Base-by-base conservation (phyloP, 2,329 filamentous ascomycete genomes). In the Zarea fungicola region DNA sequence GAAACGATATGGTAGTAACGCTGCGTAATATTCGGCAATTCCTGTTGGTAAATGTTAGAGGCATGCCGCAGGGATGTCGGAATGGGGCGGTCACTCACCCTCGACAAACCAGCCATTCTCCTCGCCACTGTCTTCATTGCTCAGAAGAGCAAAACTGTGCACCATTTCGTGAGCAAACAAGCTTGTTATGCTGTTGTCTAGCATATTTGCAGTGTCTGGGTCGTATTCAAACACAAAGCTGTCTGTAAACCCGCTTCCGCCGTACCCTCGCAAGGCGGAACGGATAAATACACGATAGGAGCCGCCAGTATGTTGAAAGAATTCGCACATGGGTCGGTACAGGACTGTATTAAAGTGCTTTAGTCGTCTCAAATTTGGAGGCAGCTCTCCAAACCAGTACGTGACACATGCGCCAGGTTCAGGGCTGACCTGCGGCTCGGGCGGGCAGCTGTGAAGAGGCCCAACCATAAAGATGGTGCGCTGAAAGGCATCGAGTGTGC, bases 401-500 rank as follows among this genome's bases (percentile, higher is more conserved):
- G 47, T 50, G 3, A 48, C 44, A 16, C 46, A 48, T 1, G 43
- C 41, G 7, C 42, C 52, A 8, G 49, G 37, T 6, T 37, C 14
- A 19, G 42, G 23, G n/a, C 25, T 22, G 13, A 37, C 40, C 18
- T 44, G 32, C 21, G 52, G 46, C 18, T 32, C 36, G 6, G 50
- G 16, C 3, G 54, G 48, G 13, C 34, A 51, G 18, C 47, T 46
- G 25, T 42, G 40, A 5, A 55, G 37, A 14, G 50, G 47, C 1
- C 54, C 54, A n/a, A 53, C 54, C 54, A 55, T 55, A 29, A 52
- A 55, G 6, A 51, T 41, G 10, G 52, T 52, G 25, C 51, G 40
- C 34, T 41, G 21, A 18, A 54, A 22, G 6, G 50, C 49, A 5
- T 53, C 47, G 2, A 32, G 10, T 19, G 29, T 34, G n/a, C 50